Conservation (phyloP, 305 asterid species). For the Fraxinus dipetala region DNA sequence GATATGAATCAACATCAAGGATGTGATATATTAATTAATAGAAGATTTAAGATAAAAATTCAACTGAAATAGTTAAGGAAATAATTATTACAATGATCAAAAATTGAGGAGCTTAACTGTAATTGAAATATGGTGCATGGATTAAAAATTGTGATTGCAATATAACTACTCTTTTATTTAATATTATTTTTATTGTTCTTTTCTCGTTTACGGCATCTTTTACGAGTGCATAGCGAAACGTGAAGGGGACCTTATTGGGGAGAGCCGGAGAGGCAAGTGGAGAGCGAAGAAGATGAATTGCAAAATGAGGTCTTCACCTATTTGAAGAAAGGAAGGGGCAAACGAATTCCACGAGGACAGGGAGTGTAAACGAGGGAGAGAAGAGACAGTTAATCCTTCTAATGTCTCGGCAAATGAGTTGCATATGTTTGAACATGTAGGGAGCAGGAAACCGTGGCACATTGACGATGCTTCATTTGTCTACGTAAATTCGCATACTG, state of each 20-base stretch:
- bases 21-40: neutral
- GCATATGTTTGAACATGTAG: neutral
- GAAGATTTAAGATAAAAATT: no score
- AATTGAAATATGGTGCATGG: neutral
- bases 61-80: neutral
- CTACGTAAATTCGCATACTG: neutral
- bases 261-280: neutral
- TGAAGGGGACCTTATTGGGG: neutral
- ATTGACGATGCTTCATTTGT: neutral
- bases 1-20: neutral
- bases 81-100: neutral
- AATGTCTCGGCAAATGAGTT: neutral
- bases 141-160: neutral
- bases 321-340: neutral
- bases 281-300: neutral
- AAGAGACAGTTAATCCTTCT: neutral
- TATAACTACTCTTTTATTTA: no score
- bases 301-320: neutral
- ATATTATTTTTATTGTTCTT: no score
- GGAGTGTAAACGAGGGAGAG: neutral
- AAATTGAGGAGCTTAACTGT: neutral
- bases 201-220: neutral
- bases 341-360: neutral
- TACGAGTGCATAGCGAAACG: neutral
- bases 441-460: neutral